Base-by-base conservation (phyloP, 202 grass and related monocot genomes). In the Thinopyrum obtusiflorum region DNA sequence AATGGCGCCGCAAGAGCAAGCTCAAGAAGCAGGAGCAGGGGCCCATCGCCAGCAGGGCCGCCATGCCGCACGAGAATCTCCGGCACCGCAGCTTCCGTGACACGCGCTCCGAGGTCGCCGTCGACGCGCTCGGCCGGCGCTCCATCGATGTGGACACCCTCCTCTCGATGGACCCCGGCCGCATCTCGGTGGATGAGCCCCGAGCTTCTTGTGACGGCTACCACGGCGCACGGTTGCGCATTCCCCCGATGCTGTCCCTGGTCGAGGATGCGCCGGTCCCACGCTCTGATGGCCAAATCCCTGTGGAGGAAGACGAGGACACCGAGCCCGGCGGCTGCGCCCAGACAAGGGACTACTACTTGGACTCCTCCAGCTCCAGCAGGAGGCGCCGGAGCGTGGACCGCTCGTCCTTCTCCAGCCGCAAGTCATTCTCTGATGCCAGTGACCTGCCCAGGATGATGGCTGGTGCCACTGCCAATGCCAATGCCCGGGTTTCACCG, bases 261-360 rank as follows among this genome's bases (percentile, higher is more conserved):
- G 85, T 91, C 4, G 90, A 92, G 62, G 90, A 94, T 7, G 44
- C 73, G 24, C 71, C 77, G 2, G 14, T 90, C 42, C 88, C 60
- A 20, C 90, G 93, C 49, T 94, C 84, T 7, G 91, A 98, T 3
- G 85, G 88, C 28, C 91, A 92, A 74, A 94, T 98, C 62, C 96
- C 91, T 1, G 89, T 95, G 4, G 91, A 95, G 82, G 93, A 94
- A 59, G 85, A 89, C 36, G 31, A 86, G 17, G 37, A 25, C 0
- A 32, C 61, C 0, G 33, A 84, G 61, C 96, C 91, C 4, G 93
- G 93, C 17, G 87, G 91, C 31, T 80, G 83, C 17, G 42, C 78
- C 35, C 96, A 98, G 85, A 98, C 93, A 61, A 92, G 93, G 84
- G 91, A 98, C 39, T 98, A 95, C 79, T 98, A 98, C 91, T 31